A percentile compares a stretch with the other conserved stretches of the same genome.
Conservation (phyloP, 176 grass and related monocot genomes). For the Neostapfia colusana region DNA sequence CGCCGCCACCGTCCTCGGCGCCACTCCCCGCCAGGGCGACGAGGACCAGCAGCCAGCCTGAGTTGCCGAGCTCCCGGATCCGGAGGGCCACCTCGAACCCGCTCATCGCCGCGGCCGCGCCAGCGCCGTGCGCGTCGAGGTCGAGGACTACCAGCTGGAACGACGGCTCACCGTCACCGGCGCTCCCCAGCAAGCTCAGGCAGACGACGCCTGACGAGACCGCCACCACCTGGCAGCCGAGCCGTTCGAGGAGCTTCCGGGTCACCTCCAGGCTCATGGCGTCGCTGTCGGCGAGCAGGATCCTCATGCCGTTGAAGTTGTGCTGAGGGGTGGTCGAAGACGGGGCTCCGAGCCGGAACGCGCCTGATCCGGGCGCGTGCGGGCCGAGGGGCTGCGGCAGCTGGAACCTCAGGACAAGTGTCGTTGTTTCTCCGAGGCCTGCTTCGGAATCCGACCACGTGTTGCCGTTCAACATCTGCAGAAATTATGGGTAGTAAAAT, state of each 20-base stretch:
- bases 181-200: not conserved
- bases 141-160: slow-evolving; percentile 30
- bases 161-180: not conserved
- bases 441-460: slow-evolving; percentile 13
- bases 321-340: not conserved
- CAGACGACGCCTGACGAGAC: slow-evolving; percentile 1
- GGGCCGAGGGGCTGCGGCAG: not conserved
- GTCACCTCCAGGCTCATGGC: slow-evolving; percentile 27
- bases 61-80: slow-evolving; percentile 33
- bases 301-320: slow-evolving; percentile 25
- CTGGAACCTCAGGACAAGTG: slow-evolving; percentile 25
- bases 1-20: not conserved
- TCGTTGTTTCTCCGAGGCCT: not conserved
- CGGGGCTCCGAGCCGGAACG: not conserved
- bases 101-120: not conserved
- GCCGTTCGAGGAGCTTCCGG: slow-evolving; percentile 34
- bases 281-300: slow-evolving; percentile 27
- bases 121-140: not conserved
- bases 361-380: not conserved
- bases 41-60: slow-evolving; percentile 25
- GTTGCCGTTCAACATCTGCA: slow-evolving; percentile 40
- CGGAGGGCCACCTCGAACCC: slow-evolving; percentile 12
- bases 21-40: not conserved
- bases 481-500: not conserved
- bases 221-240: slow-evolving; percentile 34